Conservation (phyloP, 2,329 filamentous ascomycete species). For the Amylocarpus encephaloides region DNA sequence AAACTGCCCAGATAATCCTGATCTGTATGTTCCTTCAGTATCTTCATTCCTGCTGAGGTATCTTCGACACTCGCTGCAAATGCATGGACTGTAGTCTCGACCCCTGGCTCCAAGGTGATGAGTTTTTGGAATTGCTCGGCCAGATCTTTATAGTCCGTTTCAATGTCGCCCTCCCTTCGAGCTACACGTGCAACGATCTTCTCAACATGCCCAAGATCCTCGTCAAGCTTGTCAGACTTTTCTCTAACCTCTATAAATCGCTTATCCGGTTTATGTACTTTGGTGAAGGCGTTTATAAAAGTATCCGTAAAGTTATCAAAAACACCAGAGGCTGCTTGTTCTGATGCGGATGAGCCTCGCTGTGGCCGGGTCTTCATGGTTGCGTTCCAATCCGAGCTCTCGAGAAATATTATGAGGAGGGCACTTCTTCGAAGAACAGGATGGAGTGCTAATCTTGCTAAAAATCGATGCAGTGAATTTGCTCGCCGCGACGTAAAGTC, state of each 20-base stretch:
- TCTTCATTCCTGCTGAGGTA: constrained; percentile 68
- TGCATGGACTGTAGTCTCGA: constrained; percentile 73
- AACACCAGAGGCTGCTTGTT: constrained; percentile 55
- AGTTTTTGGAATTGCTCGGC: constrained; percentile 94
- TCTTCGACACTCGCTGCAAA: constrained; percentile 85
- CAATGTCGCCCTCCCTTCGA: constrained; percentile 78
- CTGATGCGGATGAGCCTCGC: constrained; percentile 51
- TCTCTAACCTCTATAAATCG: constrained; percentile 93
- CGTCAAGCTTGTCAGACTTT: constrained; percentile 86
- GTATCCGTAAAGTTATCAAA: constrained; percentile 95
- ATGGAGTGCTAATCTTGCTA: constrained; percentile 79
- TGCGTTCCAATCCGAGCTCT: constrained; percentile 92
- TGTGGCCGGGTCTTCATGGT: constrained; percentile 77
- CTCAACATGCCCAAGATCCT: constrained; percentile 87
- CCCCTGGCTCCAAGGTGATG: constrained; percentile 78
- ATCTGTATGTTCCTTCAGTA: constrained; percentile 85
- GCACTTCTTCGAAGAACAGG: constrained; percentile 78
- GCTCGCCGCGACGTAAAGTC: constrained; percentile 89
- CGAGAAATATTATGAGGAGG: constrained; percentile 83
- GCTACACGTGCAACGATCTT: constrained; percentile 92
- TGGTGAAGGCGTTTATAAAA: constrained; percentile 95
- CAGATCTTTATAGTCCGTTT: constrained; percentile 81
- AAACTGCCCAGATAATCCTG: constrained; percentile 91
- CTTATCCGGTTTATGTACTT: constrained; percentile 90
- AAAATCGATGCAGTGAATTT: constrained; percentile 85